Evolutionary conservation across 23 red algal genomes (phyloP).

Genomic region (Pyropia haitanensis): DNA sequence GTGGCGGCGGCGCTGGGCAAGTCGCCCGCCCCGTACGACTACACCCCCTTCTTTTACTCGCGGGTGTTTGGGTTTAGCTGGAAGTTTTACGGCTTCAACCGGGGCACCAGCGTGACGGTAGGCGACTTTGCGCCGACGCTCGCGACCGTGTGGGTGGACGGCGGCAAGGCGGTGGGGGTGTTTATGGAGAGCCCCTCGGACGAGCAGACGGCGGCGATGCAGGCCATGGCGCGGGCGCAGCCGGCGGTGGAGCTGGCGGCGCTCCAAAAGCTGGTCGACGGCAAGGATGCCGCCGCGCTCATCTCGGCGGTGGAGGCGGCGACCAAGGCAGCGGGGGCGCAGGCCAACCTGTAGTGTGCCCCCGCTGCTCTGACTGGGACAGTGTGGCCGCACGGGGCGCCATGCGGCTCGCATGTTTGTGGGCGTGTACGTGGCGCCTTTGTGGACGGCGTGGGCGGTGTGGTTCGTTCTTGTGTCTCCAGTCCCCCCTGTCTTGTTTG

Average conservation of each 20-base stretch:
- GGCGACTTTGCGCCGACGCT: slow-evolving; percentile 82
- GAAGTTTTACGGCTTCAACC: slow-evolving; percentile 93
- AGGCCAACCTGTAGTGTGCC: too few relatives aligned
- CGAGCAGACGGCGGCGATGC: slow-evolving; percentile 63
- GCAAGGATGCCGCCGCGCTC: too few relatives aligned
- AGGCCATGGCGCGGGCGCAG: slow-evolving; percentile 60
- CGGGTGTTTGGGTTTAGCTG: slow-evolving; percentile 74
- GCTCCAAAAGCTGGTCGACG: slow-evolving; percentile 1
- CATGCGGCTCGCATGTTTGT: too few relatives aligned
- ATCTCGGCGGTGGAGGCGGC: too few relatives aligned
- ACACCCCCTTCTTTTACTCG: slow-evolving; percentile 94
- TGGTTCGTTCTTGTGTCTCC: too few relatives aligned
- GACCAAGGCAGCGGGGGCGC: too few relatives aligned
- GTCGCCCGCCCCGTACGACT: slow-evolving; percentile 56
- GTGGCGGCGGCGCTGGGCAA: slow-evolving; percentile 59
- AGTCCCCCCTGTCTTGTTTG: too few relatives aligned
- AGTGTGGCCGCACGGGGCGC: too few relatives aligned
- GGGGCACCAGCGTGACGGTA: slow-evolving; percentile 40
- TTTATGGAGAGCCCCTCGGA: slow-evolving; percentile 75
- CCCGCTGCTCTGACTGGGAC: too few relatives aligned
- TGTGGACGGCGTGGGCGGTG: too few relatives aligned
- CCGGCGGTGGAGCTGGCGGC: slow-evolving; percentile 41
- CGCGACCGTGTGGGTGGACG: slow-evolving; percentile 68
- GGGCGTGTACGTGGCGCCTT: too few relatives aligned
- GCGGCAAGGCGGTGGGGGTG: slow-evolving; percentile 48